Percentiles rank a stretch among this genome's conserved stretches.
Evolutionary conservation across 441 rosid genomes (phyloP).

Genomic region (Manihot esculenta): DNA sequence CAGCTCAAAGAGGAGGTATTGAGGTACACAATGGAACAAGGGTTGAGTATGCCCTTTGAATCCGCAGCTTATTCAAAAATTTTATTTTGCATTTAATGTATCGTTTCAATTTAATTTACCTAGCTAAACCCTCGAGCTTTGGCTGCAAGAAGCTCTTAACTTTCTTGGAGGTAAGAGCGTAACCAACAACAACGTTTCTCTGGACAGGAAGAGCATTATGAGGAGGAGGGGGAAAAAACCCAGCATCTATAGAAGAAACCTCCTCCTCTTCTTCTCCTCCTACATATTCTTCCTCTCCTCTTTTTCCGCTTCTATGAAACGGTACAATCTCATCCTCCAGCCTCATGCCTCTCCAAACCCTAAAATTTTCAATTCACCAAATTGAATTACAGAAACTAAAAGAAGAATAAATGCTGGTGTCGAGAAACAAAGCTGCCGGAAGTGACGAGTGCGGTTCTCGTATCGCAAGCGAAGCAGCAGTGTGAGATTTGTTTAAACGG

Average conservation of each 20-base stretch:
- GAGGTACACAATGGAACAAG: neutral
- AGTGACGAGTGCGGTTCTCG: neutral
- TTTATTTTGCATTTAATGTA: neutral
- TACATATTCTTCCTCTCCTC: constrained; percentile 9
- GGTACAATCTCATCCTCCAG: constrained; percentile 34
- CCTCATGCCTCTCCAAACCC: constrained; percentile 31
- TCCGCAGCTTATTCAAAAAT: neutral
- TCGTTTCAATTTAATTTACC: constrained; percentile 35
- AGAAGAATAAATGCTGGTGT: neutral
- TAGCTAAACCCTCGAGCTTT: constrained; percentile 67
- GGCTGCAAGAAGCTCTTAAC: constrained; percentile 80
- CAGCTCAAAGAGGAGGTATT: neutral
- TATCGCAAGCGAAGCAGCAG: neutral
- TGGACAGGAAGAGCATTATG: constrained; percentile 19
- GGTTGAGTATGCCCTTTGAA: neutral
- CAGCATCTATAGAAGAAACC: neutral
- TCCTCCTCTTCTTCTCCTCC: constrained; percentile 2
- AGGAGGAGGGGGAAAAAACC: constrained; percentile 19
- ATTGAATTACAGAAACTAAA: neutral
- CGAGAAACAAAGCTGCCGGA: neutral
- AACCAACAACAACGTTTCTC: constrained; percentile 64
- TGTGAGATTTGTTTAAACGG: neutral
- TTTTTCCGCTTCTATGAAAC: constrained; percentile 24
- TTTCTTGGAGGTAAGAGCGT: constrained; percentile 84
- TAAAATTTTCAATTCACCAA: neutral